These are phyloP conservation scores for Phytophthora palmivora DNA, from an alignment of 352 stramenopile species.

Conservation along the genomic window DNA sequence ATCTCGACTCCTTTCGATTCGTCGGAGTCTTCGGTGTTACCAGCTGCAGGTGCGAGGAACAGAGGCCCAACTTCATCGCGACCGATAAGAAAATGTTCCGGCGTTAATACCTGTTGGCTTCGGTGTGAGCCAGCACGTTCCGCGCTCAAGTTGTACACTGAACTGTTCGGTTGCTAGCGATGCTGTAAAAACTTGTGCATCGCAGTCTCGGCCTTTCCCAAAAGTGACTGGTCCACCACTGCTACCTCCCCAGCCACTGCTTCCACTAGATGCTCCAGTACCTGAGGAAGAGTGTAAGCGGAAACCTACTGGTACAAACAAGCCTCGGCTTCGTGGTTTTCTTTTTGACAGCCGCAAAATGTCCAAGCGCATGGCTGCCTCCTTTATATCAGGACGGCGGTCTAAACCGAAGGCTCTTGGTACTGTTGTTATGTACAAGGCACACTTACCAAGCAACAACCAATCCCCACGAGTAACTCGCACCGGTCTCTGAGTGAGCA, in stretches of 20 bases:
- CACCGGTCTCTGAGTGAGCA: slow-evolving; percentile 48
- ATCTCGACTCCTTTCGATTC: slow-evolving; percentile 34
- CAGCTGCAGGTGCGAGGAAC: neutral
- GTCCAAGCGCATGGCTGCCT: slow-evolving; percentile 68
- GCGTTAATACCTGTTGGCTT: slow-evolving; percentile 68
- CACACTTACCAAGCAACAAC: slow-evolving; percentile 64
- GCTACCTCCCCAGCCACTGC: slow-evolving; percentile 35
- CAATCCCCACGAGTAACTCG: slow-evolving; percentile 64
- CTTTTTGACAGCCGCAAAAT: slow-evolving; percentile 71
- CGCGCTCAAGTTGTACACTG: slow-evolving; percentile 64
- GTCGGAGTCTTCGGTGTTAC: neutral
- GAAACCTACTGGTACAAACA: slow-evolving; percentile 68
- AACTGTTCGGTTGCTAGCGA: slow-evolving; percentile 72
- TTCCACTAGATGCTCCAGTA: slow-evolving; percentile 31
- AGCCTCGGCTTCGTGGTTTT: slow-evolving; percentile 49
- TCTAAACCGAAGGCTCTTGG: slow-evolving; percentile 62
- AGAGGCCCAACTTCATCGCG: slow-evolving; percentile 35
- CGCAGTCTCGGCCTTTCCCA: slow-evolving; percentile 63
- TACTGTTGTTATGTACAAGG: slow-evolving; percentile 55
- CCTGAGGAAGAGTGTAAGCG: slow-evolving; percentile 45
- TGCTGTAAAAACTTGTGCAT: slow-evolving; percentile 66
- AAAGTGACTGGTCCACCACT: slow-evolving; percentile 53
- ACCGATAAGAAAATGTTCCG: slow-evolving; percentile 68
- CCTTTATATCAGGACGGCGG: slow-evolving; percentile 68
- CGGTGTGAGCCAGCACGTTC: slow-evolving; percentile 63